These are phyloP conservation scores for Ilyonectria destructans DNA, from an alignment of 2,329 filamentous ascomycete species.

Conservation along the genomic window DNA sequence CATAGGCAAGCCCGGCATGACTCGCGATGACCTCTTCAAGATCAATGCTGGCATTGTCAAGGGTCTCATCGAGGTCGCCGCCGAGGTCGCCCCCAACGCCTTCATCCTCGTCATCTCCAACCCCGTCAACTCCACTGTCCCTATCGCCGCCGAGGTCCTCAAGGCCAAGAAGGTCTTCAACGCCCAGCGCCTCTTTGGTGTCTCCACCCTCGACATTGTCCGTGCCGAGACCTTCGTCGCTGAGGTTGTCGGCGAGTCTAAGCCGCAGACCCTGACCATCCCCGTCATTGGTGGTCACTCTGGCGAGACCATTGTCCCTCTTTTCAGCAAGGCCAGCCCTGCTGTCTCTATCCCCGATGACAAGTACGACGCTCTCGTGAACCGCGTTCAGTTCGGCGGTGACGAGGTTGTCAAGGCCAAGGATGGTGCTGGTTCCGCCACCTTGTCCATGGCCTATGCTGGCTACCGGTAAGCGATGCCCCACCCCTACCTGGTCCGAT, in stretches of 20 bases:
- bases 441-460: constrained; percentile 95
- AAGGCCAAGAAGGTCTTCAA: constrained; percentile 96
- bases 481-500: background rate
- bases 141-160: constrained; percentile 96
- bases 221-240: constrained; percentile 97
- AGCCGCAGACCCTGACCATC: constrained; percentile 87
- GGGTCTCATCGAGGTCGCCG: constrained; percentile 89
- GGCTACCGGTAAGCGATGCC: constrained; percentile 82
- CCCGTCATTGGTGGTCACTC: constrained; percentile 98
- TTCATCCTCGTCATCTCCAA: constrained; percentile 98
- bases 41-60: constrained; percentile 99
- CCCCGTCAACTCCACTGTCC: constrained; percentile 99
- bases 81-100: constrained; percentile 91
- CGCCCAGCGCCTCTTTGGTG: constrained; percentile 95
- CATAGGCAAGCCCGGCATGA: constrained; percentile 98
- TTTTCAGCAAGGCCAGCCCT: constrained; percentile 93
- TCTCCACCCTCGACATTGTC: constrained; percentile 98
- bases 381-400: constrained; percentile 98
- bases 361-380: constrained; percentile 91
- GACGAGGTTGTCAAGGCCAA: constrained; percentile 98
- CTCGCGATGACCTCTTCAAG: constrained; percentile 99
- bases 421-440: constrained; percentile 91
- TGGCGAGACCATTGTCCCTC: constrained; percentile 96
- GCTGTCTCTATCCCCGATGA: constrained; percentile 86
- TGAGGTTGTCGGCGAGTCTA: constrained; percentile 85